Base-by-base conservation (phyloP, 805 yeast species). In the Ogataea pini region DNA sequence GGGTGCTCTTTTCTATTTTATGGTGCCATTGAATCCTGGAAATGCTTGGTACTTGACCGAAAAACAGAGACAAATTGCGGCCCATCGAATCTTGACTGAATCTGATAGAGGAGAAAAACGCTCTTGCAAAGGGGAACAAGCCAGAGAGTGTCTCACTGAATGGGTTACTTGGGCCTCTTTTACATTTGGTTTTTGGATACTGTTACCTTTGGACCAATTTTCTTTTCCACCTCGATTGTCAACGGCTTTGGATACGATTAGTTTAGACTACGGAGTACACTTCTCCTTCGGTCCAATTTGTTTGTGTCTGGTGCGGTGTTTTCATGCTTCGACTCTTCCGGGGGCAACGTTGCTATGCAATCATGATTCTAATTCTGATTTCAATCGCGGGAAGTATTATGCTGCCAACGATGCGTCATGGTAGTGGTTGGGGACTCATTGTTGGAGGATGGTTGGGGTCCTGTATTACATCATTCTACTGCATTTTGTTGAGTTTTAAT, bases 71-170 rank as follows among this genome's bases (percentile, higher is more conserved):
- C 42, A 25, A 12, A 39, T 39, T 12, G 42, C 42, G 12, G 42
- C 25, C 25, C 42, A 39, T 32, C 42, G 42, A 2, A 39, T 39
- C 27, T 42, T 58, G 13, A 55, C 50, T 2, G 61, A 59, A 33
- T 36, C 60, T 29, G 61, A 58, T 42, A 51, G 58, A 32, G 67
- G 63, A 47, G 87, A 85, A 49, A 78, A 73, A 56, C 75, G 68
- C 54, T 62, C 67, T 38, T 78, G 80, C 72, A 79, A 82, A 57
- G 65, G 65, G 71, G 63, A 71, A 43, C 89, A 84, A 61, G 70
- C 81, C 33, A 65, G 58, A 18, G 88, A 84, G 62, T 78, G 81
- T 9, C 46, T 80, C 31, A 58, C 62, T n/a, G 89, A 83, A 55
- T 56, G 65, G 48, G 73, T 75, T 55, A 73, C 78, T 4, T 80